Conservation (phyloP, 805 yeast genomes). For the Candida peoriensis region DNA sequence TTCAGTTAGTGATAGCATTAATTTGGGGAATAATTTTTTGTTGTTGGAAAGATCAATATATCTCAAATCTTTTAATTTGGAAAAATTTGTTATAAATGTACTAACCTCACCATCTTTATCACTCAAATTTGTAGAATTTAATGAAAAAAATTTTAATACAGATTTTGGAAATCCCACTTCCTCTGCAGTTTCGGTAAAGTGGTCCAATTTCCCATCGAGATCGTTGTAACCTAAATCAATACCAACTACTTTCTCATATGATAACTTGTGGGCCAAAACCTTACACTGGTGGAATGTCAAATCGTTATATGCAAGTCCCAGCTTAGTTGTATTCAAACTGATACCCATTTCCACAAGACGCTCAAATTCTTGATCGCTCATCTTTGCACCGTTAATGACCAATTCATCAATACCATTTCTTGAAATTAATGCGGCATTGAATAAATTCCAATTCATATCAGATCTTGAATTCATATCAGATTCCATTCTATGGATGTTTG, state of each 20-base stretch:
- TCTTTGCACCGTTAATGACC: conserved; percentile 77
- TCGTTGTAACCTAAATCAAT: conserved; percentile 84
- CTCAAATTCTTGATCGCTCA: conserved; percentile 46
- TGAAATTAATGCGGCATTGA: conserved; percentile 68
- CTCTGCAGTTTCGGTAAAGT: conserved; percentile 23
- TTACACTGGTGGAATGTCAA: conserved; percentile 53
- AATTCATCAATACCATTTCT: conserved; percentile 80
- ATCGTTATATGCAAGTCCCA: conserved; percentile 80
- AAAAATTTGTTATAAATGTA: conserved; percentile 39
- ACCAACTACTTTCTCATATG: conserved; percentile 47
- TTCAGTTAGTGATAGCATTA: conserved; percentile 47
- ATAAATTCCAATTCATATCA: conserved; percentile 77
- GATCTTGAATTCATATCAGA: conserved; percentile 41
- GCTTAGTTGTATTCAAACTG: conserved; percentile 47
- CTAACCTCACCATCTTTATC: conserved; percentile 27
- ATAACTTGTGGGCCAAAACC: conserved; percentile 56
- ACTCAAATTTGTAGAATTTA: conserved; percentile 60
- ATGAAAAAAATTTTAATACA: conserved; percentile 44
- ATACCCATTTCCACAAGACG: conserved; percentile 62
- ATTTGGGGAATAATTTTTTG: conserved; percentile 58
- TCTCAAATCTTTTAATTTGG: conserved; percentile 53
- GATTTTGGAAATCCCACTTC: conserved; percentile 21
- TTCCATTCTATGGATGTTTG: conserved; percentile 31
- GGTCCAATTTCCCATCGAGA: conserved; percentile 32
- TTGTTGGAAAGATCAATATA: conserved; percentile 80